These are phyloP conservation scores for Musa itinerans DNA, from an alignment of 176 grass and related monocot genomes.

Conservation along the genomic window DNA sequence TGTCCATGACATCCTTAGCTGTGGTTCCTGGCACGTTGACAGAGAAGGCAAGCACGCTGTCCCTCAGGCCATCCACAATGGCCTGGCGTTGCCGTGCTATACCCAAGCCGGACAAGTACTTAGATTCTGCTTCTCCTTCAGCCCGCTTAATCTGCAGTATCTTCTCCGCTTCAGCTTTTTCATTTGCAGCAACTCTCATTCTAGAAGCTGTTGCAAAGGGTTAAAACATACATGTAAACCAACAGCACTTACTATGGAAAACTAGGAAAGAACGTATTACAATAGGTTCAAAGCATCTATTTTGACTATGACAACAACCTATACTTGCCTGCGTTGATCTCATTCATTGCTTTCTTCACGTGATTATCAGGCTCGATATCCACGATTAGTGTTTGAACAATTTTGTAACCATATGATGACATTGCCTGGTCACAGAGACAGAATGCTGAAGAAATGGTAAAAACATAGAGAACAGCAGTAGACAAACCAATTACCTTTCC, in stretches of 20 bases:
- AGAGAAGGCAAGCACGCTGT: conserved; percentile 80
- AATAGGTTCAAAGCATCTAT: neutral
- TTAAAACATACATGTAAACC: neutral
- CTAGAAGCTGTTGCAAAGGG: conserved; percentile 47
- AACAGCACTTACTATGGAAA: neutral
- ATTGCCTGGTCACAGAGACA: conserved; percentile 44
- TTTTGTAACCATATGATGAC: conserved; percentile 77
- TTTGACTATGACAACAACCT: neutral
- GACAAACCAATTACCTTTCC: conserved; percentile 52
- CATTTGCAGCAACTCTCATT: conserved; percentile 65
- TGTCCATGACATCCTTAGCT: conserved; percentile 80
- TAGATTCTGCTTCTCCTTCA: conserved; percentile 79
- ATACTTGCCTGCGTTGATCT: conserved; percentile 72
- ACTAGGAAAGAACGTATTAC: neutral
- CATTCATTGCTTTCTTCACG: conserved; percentile 89
- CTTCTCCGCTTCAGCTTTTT: conserved; percentile 84
- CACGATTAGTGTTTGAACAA: conserved; percentile 82
- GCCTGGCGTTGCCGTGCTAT: conserved; percentile 87
- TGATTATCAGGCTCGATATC: conserved; percentile 76
- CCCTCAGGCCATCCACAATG: conserved; percentile 71
- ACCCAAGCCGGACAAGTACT: conserved; percentile 70
- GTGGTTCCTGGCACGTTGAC: conserved; percentile 74
- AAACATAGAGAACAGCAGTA: conserved; percentile 12
- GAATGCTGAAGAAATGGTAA: conserved; percentile 17
- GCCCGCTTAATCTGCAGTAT: conserved; percentile 82